Percentiles rank a stretch among this genome's conserved stretches.
These are phyloP conservation scores for Bipolaris oryzae DNA, from an alignment of 2,329 filamentous ascomycete species.

Conservation along the genomic window DNA sequence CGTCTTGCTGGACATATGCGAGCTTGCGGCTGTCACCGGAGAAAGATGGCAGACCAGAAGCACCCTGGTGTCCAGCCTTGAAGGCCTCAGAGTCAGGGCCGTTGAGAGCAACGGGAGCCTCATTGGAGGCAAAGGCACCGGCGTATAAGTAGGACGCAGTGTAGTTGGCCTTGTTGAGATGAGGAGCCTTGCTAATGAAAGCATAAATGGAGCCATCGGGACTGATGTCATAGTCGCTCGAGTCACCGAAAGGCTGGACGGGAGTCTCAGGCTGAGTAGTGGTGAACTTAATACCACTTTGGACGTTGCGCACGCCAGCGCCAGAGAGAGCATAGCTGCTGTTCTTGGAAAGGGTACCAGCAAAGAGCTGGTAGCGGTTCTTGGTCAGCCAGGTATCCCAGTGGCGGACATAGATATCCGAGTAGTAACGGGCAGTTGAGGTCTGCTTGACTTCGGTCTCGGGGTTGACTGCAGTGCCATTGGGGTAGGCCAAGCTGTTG, in stretches of 20 bases:
- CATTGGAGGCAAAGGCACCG: constrained; percentile 68
- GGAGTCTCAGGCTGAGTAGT: constrained; percentile 67
- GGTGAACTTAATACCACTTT: constrained; percentile 64
- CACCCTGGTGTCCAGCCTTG: constrained; percentile 62
- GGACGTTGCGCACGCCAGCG: constrained; percentile 56
- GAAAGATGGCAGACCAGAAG: constrained; percentile 72
- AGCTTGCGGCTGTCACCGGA: constrained; percentile 73
- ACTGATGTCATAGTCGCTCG: constrained; percentile 77
- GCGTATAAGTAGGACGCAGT: constrained; percentile 85
- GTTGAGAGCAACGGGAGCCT: constrained; percentile 39
- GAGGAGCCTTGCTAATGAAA: constrained; percentile 77
- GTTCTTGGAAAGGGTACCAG: constrained; percentile 61
- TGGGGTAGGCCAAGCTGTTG: constrained; percentile 67
- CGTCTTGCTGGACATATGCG: constrained; percentile 76
- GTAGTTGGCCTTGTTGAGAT: constrained; percentile 72
- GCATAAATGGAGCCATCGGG: constrained; percentile 63
- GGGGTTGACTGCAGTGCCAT: constrained; percentile 73
- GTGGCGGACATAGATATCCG: constrained; percentile 76
- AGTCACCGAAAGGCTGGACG: constrained; percentile 77
- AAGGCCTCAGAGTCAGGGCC: constrained; percentile 36
- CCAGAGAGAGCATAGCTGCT: constrained; percentile 35
- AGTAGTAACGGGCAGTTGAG: constrained; percentile 73
- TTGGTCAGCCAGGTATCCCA: constrained; percentile 78
- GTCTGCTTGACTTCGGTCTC: constrained; percentile 63
- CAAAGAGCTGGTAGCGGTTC: constrained; percentile 76